phyloP scores from a whole-genome alignment of 1,284 basidiomycete genomes.

The Ceratobasidium sp. region DNA sequence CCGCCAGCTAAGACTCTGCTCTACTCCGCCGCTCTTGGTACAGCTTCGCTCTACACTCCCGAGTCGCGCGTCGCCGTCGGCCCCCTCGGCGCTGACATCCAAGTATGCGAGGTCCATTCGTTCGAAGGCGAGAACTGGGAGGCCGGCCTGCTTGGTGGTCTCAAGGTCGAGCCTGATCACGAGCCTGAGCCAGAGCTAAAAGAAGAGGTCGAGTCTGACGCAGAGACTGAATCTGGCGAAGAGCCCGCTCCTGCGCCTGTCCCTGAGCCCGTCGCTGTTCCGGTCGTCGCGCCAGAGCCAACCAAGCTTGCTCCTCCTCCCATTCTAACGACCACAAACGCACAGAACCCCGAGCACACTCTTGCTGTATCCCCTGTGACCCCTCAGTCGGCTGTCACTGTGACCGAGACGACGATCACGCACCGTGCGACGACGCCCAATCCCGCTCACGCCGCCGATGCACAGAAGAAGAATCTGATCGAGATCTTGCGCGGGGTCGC shows the following conservation, averaged over 20 bases:
- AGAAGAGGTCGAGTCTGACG: background rate
- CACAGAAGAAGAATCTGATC: conserved; percentile 10
- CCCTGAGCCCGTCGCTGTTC: background rate
- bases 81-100: conserved; percentile 17
- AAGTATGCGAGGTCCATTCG: conserved; percentile 14
- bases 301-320: background rate
- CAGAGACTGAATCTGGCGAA: background rate
- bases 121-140: conserved; percentile 15
- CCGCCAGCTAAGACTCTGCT: conserved; percentile 16
- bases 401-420: background rate
- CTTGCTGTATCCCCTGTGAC: background rate
- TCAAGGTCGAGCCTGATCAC: conserved; percentile 15
- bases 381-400: background rate
- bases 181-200: conserved; percentile 1
- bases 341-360: background rate
- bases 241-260: background rate
- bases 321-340: conserved; percentile 10
- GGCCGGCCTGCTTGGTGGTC: conserved; percentile 13
- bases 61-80: conserved; percentile 21
- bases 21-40: conserved; percentile 10
- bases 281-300: no score
- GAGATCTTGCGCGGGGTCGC: conserved; percentile 1
- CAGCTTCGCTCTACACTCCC: conserved; percentile 11
- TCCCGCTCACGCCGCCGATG: conserved; percentile 1
- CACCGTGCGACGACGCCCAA: background rate